Evolutionary conservation across 2,329 filamentous ascomycete genomes (phyloP), one percentile per base, ranked within the genome.

Genomic region (Colletotrichum tamarilloi): DNA sequence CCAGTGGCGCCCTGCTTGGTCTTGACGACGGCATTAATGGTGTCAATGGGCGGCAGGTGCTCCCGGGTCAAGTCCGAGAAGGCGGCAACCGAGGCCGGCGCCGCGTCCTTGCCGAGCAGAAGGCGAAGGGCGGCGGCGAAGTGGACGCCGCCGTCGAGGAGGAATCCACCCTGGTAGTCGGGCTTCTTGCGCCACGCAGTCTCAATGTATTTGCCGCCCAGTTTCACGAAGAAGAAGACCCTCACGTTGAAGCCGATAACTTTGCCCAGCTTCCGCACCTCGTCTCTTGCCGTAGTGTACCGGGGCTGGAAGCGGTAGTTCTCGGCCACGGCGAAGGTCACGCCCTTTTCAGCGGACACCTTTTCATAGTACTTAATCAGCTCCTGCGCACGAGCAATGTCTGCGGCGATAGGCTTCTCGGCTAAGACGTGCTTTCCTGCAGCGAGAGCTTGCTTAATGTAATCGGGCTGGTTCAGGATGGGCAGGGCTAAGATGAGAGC

Each of bases 61-160:
- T 85, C 79, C 74, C 89, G 86, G 59, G 65, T 70, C 62, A 68
- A 56, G 38, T 67, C 73, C 1, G 90, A 90, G 73, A 89, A 89
- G 0, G 90, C 90, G 22, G 85, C 84, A 3, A 92, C 81, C 9
- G 85, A 82, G 59, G 87, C 80, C 19, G 84, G 83, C 4, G 84
- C 83, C 0, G 81, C 74, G 30, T 67, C 72, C 26, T 38, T 62
- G 22, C 85, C 84, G 2, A 95, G 83, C 55, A 95, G 79, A 38
- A 89, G 80, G 19, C 93, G 85, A 62, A 92, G 86, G 0, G 83
- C 91, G 8, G 93, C 93, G 7, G 91, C 85, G 73, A 90, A 92
- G 81, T 95, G 94, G 30, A 95, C 92, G 56, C 94, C 93, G 16
- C 90, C 92, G 78, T 95, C 93, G 2, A 95, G 88, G 67, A 95